These are phyloP conservation scores for Thielaviopsis ethacetica DNA, from an alignment of 2,329 filamentous ascomycete species.

Conservation along the genomic window DNA sequence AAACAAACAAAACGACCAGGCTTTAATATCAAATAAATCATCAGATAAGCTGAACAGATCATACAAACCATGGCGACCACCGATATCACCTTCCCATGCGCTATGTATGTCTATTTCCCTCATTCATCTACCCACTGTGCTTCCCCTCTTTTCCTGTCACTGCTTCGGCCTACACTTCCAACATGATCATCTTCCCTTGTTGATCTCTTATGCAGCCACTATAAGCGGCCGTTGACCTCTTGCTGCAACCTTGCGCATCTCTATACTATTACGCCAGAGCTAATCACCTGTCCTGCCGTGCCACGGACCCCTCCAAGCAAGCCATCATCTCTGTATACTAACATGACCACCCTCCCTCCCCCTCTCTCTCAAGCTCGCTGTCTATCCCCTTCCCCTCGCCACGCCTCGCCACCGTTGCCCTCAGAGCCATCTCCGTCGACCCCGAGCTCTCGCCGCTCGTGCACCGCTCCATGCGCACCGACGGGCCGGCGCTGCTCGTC, in stretches of 20 bases:
- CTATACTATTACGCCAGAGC: too few relatives aligned
- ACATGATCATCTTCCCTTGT: not conserved
- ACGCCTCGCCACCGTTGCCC: slow-evolving; percentile 61
- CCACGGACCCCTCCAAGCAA: too few relatives aligned
- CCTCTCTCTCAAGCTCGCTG: slow-evolving; percentile 38
- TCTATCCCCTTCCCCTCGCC: slow-evolving; percentile 66
- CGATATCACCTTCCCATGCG: slow-evolving; percentile 42
- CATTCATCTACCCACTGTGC: slow-evolving; percentile 16
- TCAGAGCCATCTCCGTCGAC: slow-evolving; percentile 67
- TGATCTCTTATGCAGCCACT: not conserved
- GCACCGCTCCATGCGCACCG: slow-evolving; percentile 48
- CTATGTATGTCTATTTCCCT: slow-evolving; percentile 28
- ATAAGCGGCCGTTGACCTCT: not conserved
- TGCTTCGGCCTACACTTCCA: too few relatives aligned
- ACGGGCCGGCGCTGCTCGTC: slow-evolving; percentile 42
- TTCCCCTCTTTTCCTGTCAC: slow-evolving; percentile 13
- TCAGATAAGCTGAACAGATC: too few relatives aligned
- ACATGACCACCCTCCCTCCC: not conserved
- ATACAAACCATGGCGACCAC: slow-evolving; percentile 24
- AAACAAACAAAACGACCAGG: not conserved
- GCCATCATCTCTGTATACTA: too few relatives aligned
- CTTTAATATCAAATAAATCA: not conserved
- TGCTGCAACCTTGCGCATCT: too few relatives aligned
- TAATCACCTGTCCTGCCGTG: not conserved
- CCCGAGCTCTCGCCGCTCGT: slow-evolving; percentile 78